These are phyloP conservation scores for Salicornia ramosissima DNA, from an alignment of 148 eudicot species.

Conservation along the genomic window DNA sequence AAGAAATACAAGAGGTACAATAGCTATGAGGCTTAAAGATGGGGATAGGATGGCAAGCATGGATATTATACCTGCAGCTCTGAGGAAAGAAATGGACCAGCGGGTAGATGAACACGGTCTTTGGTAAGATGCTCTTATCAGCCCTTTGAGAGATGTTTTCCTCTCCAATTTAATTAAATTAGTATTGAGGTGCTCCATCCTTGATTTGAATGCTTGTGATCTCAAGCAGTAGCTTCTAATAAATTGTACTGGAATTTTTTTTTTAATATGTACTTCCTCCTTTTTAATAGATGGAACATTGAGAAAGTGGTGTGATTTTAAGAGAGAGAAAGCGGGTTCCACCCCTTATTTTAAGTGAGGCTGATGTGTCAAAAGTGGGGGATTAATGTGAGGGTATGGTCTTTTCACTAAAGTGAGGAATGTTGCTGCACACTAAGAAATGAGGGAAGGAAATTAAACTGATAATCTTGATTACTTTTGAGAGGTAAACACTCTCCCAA, in stretches of 20 bases:
- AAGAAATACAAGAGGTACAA: constrained; percentile 78
- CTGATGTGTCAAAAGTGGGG: no score
- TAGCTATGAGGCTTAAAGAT: constrained; percentile 79
- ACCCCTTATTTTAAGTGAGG: no score
- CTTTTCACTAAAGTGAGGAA: no score
- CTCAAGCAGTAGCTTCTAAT: neutral
- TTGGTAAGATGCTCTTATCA: constrained; percentile 42
- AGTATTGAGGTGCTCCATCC: neutral
- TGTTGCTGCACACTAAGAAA: no score
- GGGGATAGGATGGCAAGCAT: constrained; percentile 88
- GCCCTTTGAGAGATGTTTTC: neutral
- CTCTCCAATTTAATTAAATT: neutral
- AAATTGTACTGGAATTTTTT: neutral
- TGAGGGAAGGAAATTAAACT: no score
- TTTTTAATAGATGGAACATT: no score
- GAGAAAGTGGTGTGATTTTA: no score
- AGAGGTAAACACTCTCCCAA: no score
- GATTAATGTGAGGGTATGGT: no score
- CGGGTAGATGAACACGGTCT: constrained; percentile 36
- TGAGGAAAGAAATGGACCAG: constrained; percentile 42
- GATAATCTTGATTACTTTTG: no score
- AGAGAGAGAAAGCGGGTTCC: no score
- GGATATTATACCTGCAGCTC: constrained; percentile 78
- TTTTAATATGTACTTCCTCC: no score
- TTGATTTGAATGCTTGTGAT: neutral